Conservation (phyloP, 2,329 filamentous ascomycete species). For the Sporothrix pallida region DNA sequence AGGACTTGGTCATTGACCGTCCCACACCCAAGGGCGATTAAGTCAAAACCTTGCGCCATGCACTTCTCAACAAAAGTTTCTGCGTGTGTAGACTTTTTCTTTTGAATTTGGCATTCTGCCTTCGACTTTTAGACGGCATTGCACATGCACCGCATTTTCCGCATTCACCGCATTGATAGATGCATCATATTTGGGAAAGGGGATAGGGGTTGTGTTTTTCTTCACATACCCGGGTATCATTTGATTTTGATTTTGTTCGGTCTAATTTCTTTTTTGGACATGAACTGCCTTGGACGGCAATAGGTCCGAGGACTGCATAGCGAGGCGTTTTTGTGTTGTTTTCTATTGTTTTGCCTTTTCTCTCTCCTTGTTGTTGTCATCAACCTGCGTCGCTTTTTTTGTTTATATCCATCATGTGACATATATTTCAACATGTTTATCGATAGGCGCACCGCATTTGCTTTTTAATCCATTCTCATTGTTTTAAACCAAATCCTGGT, state of each 20-base stretch:
- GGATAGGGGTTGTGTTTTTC: background rate
- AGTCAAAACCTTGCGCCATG: background rate
- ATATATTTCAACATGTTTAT: slow-evolving; percentile 14
- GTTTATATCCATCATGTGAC: slow-evolving; percentile 22
- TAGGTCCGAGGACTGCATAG: slow-evolving; percentile 32
- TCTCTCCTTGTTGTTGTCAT: no score
- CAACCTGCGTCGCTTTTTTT: background rate
- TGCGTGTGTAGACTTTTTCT: background rate
- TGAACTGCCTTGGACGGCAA: background rate
- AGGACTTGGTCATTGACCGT: slow-evolving; percentile 55
- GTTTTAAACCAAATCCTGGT: no score
- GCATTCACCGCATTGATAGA: background rate
- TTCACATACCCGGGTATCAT: background rate
- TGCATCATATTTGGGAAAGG: background rate
- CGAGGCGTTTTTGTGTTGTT: slow-evolving; percentile 36
- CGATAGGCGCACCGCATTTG: background rate
- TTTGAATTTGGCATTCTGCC: background rate
- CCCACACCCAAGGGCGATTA: background rate
- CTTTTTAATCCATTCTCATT: background rate
- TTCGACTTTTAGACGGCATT: slow-evolving; percentile 5
- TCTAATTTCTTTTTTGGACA: background rate
- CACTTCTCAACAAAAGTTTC: slow-evolving; percentile 13
- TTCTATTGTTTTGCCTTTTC: slow-evolving; percentile 10
- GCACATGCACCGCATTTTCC: background rate
- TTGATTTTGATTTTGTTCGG: background rate